Evolutionary conservation across 805 yeast genomes (phyloP), one percentile per base, ranked within the genome.

Genomic region (Kuraishia cidri): DNA sequence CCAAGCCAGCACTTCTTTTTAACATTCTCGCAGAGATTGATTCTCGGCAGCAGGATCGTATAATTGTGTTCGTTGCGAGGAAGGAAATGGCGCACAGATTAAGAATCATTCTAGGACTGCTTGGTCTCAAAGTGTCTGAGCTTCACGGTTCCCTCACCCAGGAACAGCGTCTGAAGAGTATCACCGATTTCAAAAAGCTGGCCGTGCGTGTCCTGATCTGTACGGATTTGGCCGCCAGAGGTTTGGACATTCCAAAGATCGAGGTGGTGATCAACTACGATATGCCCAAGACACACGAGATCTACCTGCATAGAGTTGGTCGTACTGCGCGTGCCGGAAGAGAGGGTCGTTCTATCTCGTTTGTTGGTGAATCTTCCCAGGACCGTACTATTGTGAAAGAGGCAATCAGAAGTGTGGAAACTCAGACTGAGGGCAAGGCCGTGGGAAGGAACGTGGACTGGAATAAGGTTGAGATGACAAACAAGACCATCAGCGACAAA

Each of bases 241-340:
- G 99, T 70, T 71, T 92, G 53, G 99, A 92, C 81, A 92, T 92
- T 50, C 97, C 97, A 40, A 90, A 90, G 60, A 88, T 92, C 54
- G 97, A 88, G 55, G 77, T 81, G 38, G 99, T 92, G 30, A 72
- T 92, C 50, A 92, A 92, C 60, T 92, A 69, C 56, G 98, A 92
- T 52, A 85, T 92, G 94, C 98, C 98, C 32, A 84, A 85, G 55
- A 68, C 83, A 20, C 79, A 83, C 48, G 98, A 92, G 43, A 72
- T 90, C 24, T 92, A 92, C 56, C 66, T 92, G 48, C 98, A 92
- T 62, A 82, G 98, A 67, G 96, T 92, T 38, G 98, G 98, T 60
- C 84, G 98, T 71, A 92, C 97, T 35, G 99, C 99, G 7, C 85
- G 99, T 74, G 99, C 97, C 32, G 97, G 97, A 14, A 75, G 97